A percentile compares a stretch with the other conserved stretches of the same genome.
phyloP scores from a whole-genome alignment of 805 yeast genomes.

The Yamadazyma endophytica region DNA sequence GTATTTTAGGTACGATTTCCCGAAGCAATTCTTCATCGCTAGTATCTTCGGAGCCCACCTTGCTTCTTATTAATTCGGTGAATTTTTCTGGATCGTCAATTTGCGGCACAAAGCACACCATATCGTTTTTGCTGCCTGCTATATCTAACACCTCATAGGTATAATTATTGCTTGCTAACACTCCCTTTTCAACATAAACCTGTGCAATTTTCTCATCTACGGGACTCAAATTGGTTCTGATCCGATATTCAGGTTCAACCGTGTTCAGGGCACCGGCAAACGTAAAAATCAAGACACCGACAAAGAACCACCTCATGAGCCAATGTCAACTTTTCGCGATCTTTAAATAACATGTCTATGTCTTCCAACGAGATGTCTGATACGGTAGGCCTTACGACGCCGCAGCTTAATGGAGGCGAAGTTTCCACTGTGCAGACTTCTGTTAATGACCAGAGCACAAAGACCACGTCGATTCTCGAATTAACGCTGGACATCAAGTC shows the following conservation, averaged over 20 bases:
- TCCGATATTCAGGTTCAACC: no score
- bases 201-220: not conserved
- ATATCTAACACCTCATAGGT: constrained; percentile 8
- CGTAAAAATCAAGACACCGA: no score
- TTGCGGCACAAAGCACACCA: constrained; percentile 10
- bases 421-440: no score
- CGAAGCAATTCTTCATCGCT: constrained; percentile 10
- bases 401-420: constrained; percentile 27
- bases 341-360: constrained; percentile 1
- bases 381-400: constrained; percentile 28
- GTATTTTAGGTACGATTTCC: not conserved
- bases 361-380: constrained; percentile 3
- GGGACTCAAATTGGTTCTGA: no score
- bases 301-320: not conserved
- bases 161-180: constrained; percentile 1
- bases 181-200: not conserved
- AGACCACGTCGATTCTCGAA: constrained; percentile 23
- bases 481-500: constrained; percentile 30
- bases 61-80: not conserved
- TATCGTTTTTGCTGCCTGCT: constrained; percentile 3
- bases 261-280: no score
- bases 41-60: not conserved
- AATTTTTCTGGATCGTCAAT: not conserved
- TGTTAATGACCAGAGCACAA: no score
- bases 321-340: constrained; percentile 6